Evolutionary conservation across 1,284 basidiomycete species (phyloP).

Genomic region (Ceratobasidium sp.): DNA sequence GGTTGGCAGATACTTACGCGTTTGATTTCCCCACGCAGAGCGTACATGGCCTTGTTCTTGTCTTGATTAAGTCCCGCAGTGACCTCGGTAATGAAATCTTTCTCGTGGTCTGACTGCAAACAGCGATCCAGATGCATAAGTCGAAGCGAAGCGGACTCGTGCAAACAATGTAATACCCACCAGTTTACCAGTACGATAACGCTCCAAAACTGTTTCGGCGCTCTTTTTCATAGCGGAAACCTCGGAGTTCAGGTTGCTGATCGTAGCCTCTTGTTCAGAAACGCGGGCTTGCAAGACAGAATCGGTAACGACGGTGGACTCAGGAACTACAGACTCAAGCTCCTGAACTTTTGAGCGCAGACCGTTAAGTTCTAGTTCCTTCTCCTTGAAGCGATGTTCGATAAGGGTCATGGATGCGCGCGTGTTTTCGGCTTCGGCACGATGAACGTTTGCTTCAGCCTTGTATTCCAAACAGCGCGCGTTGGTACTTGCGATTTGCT

Average conservation of each 20-base stretch:
- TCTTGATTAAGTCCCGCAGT: conserved; percentile 20
- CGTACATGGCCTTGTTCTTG: conserved; percentile 27
- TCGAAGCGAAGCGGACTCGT: no score
- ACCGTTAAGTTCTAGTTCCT: conserved; percentile 20
- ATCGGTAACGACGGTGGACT: not conserved
- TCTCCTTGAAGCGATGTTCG: conserved; percentile 29
- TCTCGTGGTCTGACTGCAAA: conserved; percentile 16
- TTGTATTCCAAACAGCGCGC: conserved; percentile 11
- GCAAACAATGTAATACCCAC: not conserved
- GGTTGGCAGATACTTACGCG: conserved; percentile 19
- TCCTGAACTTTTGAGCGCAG: conserved; percentile 10
- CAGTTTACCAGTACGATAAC: conserved; percentile 20
- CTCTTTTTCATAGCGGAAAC: not conserved
- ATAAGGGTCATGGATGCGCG: conserved; percentile 7
- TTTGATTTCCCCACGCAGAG: conserved; percentile 29
- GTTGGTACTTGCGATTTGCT: conserved; percentile 21
- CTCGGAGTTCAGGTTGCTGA: not conserved
- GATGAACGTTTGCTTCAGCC: conserved; percentile 18
- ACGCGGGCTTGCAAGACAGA: not conserved
- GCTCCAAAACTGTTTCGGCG: not conserved
- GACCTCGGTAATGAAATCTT: conserved; percentile 26
- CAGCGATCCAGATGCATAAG: not conserved
- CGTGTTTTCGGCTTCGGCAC: conserved; percentile 20
- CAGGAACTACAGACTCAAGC: not conserved
- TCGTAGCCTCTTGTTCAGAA: not conserved